These are phyloP conservation scores for Apocynum venetum DNA, from an alignment of 257 asterid species.

Conservation along the genomic window DNA sequence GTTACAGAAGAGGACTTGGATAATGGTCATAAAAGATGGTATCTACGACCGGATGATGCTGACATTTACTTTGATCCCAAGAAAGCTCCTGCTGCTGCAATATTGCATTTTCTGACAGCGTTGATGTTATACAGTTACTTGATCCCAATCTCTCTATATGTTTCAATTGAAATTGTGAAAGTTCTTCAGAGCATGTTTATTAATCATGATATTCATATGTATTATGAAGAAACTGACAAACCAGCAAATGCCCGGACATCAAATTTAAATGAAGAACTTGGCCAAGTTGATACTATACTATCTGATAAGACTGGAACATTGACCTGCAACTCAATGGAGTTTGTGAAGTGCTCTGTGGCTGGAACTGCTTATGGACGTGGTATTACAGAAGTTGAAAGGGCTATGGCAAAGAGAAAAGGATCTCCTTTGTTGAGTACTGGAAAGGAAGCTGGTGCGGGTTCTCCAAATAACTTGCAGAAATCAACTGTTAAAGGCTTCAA, in stretches of 20 bases:
- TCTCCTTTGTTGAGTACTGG: constrained; percentile 52
- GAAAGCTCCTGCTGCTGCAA: constrained; percentile 66
- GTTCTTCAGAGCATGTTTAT: constrained; percentile 88
- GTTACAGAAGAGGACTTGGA: constrained; percentile 54
- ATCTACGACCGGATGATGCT: constrained; percentile 49
- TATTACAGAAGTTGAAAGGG: constrained; percentile 77
- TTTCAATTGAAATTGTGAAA: constrained; percentile 82
- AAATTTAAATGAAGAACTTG: constrained; percentile 83
- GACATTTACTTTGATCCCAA: constrained; percentile 63
- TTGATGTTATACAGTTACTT: constrained; percentile 69
- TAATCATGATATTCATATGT: constrained; percentile 72
- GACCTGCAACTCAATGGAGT: constrained; percentile 95
- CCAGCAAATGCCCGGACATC: constrained; percentile 95
- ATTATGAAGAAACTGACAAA: constrained; percentile 78
- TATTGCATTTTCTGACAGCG: constrained; percentile 70
- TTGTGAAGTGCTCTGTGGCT: constrained; percentile 83
- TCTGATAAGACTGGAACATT: constrained; percentile 93
- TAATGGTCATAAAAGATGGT: constrained; percentile 67
- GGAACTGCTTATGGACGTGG: constrained; percentile 84
- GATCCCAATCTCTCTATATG: constrained; percentile 84
- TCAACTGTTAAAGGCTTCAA: constrained; percentile 72
- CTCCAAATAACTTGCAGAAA: constrained; percentile 24
- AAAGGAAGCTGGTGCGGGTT: constrained; percentile 24
- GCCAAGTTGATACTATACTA: constrained; percentile 85
- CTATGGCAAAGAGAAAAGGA: constrained; percentile 76